These are phyloP conservation scores for Fragaria iinumae DNA, from an alignment of 306 rosid genomes.

Conservation along the genomic window DNA sequence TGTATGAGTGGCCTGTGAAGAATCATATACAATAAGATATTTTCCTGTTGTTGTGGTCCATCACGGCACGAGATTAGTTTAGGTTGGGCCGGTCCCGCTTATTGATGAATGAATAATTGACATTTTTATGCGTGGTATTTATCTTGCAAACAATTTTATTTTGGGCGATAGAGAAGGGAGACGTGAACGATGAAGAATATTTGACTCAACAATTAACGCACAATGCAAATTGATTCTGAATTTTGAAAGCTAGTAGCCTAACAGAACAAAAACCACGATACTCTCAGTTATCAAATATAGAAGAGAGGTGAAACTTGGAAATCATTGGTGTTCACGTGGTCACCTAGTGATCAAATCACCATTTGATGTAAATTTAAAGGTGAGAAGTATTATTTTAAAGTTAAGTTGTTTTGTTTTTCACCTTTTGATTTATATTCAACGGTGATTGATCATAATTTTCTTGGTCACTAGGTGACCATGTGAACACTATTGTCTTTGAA, in stretches of 20 bases:
- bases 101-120: neutral
- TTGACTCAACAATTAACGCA: neutral
- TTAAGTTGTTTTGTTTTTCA: too few species aligned
- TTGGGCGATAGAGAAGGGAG: neutral
- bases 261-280: neutral
- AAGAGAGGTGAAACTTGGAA: too few species aligned
- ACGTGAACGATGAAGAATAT: neutral
- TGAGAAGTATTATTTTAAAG: too few species aligned
- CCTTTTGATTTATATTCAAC: too few species aligned
- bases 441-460: too few species aligned
- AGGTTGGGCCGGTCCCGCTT: neutral
- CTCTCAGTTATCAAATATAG: too few species aligned
- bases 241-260: neutral
- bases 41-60: neutral
- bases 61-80: neutral
- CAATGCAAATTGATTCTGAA: conserved; percentile 8
- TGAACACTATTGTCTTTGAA: too few species aligned
- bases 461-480: too few species aligned
- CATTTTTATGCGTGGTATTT: neutral
- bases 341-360: too few species aligned
- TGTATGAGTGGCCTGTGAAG: neutral
- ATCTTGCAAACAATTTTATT: neutral
- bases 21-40: neutral
- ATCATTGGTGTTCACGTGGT: too few species aligned
- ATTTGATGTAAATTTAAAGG: too few species aligned